phyloP scores from a whole-genome alignment of 768 basidiomycete species.

The Hygrophorus pudorinus region DNA sequence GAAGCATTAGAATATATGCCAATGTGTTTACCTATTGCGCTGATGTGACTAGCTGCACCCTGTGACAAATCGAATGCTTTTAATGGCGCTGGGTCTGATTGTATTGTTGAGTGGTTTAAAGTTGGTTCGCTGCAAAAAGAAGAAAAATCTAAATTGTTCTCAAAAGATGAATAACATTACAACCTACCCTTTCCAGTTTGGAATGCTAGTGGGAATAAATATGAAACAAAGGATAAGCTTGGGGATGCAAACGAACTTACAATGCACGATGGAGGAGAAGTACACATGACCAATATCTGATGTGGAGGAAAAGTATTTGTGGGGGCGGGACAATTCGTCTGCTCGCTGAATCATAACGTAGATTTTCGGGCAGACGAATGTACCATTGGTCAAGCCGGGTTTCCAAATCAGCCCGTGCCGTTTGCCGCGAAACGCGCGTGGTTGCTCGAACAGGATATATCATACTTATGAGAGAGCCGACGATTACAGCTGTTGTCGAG shows the following conservation, averaged over 20 bases:
- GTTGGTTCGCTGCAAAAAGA: conserved; percentile 23
- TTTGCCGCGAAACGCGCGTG: conserved; percentile 34
- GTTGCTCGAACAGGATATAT: conserved; percentile 60
- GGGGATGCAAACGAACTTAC: conserved; percentile 35
- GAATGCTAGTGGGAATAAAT: conserved; percentile 38
- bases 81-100: conserved; percentile 18
- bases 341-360: conserved; percentile 50
- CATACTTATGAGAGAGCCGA: conserved; percentile 54
- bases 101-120: conserved; percentile 36
- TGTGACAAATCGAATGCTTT: conserved; percentile 72
- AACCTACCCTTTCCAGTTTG: conserved; percentile 58
- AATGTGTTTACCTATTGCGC: conserved; percentile 43
- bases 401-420: conserved; percentile 47
- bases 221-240: not conserved
- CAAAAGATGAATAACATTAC: not conserved
- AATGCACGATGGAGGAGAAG: conserved; percentile 70
- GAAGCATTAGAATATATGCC: not conserved
- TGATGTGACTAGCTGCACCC: conserved; percentile 62
- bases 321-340: conserved; percentile 48
- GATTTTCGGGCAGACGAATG: conserved; percentile 50
- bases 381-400: conserved; percentile 66
- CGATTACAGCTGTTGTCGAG: conserved; percentile 41
- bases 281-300: conserved; percentile 70
- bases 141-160: not conserved
- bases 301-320: conserved; percentile 57